Evolutionary conservation across 2,329 filamentous ascomycete genomes (phyloP), one percentile per base, ranked within the genome.

Genomic region (Cytospora chrysosperma): DNA sequence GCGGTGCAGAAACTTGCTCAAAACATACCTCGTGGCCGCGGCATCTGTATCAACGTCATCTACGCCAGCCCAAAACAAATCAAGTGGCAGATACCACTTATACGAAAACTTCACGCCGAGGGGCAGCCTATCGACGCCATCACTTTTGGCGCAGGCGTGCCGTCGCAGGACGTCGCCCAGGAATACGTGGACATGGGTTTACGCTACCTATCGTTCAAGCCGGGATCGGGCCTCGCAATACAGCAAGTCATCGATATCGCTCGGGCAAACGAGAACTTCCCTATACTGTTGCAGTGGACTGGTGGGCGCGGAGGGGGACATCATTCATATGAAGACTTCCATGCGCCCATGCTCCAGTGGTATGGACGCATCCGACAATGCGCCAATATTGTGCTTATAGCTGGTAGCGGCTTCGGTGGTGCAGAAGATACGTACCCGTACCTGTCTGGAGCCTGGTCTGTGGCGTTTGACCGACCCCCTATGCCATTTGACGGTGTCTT

Each of bases 41-140:
- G 81, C 64, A 82, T 84, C 67, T 79, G 78, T 2, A 70, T 82
- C 67, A 84, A 84, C 68, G 64, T 84, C 62, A 84, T 84, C 65
- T 84, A 84, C 67, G 80, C 81, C 66, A 82, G 77, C 65, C 82
- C 82, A 15, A 77, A 77, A 61, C 78, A 80, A 12, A 81, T 84
- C 74, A 74, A 72, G 13, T 84, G 81, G 81, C 82, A 84, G 67
- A 81, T 84, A 54, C 77, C 81, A 3, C 72, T 83, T 21, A 71
- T 84, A 62, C 24, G n/a, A 37, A 9, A 30, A 26, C 4, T 26
- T 56, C 7, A 40, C 55, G 55, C 34, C 78, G 75, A 37, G 78
- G 80, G 56, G 72, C 79, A 12, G n/a, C 78, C 79, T 3, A 77
- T 81, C 34, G 77, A 79, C 61, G 79, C 79, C 65, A 69, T 81